phyloP scores from a whole-genome alignment of 495 filamentous ascomycete species.

The Aspergillus sparsus region DNA sequence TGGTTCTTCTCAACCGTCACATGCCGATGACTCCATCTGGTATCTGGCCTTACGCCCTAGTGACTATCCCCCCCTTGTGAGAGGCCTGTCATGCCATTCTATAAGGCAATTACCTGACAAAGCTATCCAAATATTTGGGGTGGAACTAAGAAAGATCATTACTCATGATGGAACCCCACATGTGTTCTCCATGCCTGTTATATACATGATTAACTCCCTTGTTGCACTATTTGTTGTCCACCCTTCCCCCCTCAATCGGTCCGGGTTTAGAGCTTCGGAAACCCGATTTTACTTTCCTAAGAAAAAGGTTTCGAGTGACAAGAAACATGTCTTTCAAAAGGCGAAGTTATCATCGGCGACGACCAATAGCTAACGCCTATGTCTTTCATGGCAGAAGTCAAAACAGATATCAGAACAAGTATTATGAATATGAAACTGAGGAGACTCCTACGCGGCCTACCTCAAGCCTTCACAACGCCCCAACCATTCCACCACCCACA shows the following conservation, averaged over 20 bases:
- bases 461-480: slow-evolving; percentile 56
- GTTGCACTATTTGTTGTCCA: background rate
- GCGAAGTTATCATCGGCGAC: slow-evolving; percentile 8
- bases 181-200: background rate
- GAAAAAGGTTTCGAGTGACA: background rate
- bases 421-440: slow-evolving; percentile 36
- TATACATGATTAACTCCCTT: background rate
- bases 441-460: slow-evolving; percentile 50
- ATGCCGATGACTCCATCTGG: slow-evolving; percentile 22
- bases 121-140: background rate
- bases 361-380: slow-evolving; percentile 31
- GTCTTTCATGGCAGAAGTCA: slow-evolving; percentile 26
- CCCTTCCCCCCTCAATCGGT: background rate
- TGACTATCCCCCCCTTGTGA: slow-evolving; percentile 19
- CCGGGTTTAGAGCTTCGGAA: background rate
- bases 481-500: slow-evolving; percentile 57
- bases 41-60: slow-evolving; percentile 10
- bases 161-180: background rate
- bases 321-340: background rate
- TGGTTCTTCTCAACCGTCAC: slow-evolving; percentile 4
- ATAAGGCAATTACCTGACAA: background rate
- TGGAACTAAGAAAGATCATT: background rate
- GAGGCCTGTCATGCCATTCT: slow-evolving; percentile 5
- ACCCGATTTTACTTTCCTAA: background rate
- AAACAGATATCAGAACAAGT: slow-evolving; percentile 29